Percentiles rank a stretch among this genome's conserved stretches.
phyloP scores from a whole-genome alignment of 1,284 basidiomycete species.

The Pterulicium gracile region DNA sequence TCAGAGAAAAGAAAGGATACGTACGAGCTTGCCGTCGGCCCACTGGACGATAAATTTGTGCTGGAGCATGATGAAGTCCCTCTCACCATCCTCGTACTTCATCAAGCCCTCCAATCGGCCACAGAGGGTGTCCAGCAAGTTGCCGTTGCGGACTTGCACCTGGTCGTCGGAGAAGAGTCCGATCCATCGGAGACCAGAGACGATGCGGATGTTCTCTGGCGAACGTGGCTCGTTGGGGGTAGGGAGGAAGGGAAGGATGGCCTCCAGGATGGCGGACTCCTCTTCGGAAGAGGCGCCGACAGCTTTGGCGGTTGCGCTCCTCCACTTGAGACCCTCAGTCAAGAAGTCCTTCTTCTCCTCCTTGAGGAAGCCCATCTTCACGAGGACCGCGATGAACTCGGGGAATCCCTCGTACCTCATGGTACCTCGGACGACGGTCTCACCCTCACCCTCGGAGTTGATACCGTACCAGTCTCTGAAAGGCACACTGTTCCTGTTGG shows the following conservation, averaged over 20 bases:
- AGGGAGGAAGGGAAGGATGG: slow-evolving; percentile 64
- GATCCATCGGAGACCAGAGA: slow-evolving; percentile 88
- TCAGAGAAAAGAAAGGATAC: slow-evolving; percentile 11
- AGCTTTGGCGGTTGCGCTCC: slow-evolving; percentile 75
- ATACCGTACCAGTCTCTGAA: slow-evolving; percentile 87
- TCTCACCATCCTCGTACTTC: slow-evolving; percentile 60
- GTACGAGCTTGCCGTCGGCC: slow-evolving; percentile 42
- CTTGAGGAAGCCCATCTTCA: slow-evolving; percentile 84
- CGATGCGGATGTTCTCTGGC: slow-evolving; percentile 63
- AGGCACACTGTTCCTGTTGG: slow-evolving; percentile 90
- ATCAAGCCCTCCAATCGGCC: slow-evolving; percentile 64
- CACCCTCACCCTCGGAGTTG: slow-evolving; percentile 60
- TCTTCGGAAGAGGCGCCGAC: slow-evolving; percentile 65
- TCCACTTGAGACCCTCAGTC: slow-evolving; percentile 67
- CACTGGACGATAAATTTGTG: slow-evolving; percentile 66
- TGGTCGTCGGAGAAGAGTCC: slow-evolving; percentile 79
- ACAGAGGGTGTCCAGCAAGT: slow-evolving; percentile 86
- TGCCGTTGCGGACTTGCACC: slow-evolving; percentile 57
- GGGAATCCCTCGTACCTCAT: slow-evolving; percentile 97
- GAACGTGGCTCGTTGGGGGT: slow-evolving; percentile 22
- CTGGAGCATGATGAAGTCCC: slow-evolving; percentile 72
- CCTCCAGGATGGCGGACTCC: slow-evolving; percentile 63
- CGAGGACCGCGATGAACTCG: slow-evolving; percentile 87
- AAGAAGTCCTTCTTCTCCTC: slow-evolving; percentile 74
- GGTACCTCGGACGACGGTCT: slow-evolving; percentile 90